Evolutionary conservation across 768 basidiomycete species (phyloP), one percentile per base, ranked within the genome.

Genomic region (Kwoniella sp.): DNA sequence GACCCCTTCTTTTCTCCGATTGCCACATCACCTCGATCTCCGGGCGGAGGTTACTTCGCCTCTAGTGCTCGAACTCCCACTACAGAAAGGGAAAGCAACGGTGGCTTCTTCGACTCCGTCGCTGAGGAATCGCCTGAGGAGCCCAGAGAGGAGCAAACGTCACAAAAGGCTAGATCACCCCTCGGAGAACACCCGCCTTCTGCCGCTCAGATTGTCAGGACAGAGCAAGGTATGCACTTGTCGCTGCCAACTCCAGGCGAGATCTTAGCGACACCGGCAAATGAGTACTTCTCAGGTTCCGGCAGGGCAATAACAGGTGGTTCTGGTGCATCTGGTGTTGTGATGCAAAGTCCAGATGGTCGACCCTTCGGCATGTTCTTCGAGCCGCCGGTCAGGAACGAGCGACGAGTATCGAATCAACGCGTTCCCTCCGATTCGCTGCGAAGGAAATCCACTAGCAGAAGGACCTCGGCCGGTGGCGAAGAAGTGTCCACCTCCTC

Each of bases 311-410:
- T 87, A 67, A 29, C 52, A 7, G 15, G 30, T 12, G 53, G 57
- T 13, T 84, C 92, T 5, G 90, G 90, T 2, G 83, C 86, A 2
- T 88, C 90, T 12, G 94, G 94, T 0, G 85, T 95, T 7, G 86
- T 97, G 56, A 90, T 98, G 38, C 91, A 94, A 71, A 91, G 89
- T 74, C 92, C 93, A 1, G 93, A 95, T 78, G 95, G 95, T 0
- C 88, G 92, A 71, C 91, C 92, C 1, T 86, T 91, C n/a, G 95
- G 93, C 12, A 94, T 99, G 63, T 91, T 93, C 83, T 99, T 98
- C 81, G 90, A 93, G 67, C 95, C 94, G 1, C 79, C 80, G 12
- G 61, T 34, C 52, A 78, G 65, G 65, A 54, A 58, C 17, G 57
- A 70, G 7, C 71, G 70, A 34, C 25, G 64, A 52, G 55, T 30